These are phyloP conservation scores for Lathyrus aphaca DNA, from an alignment of 306 rosid genomes.

Conservation along the genomic window DNA sequence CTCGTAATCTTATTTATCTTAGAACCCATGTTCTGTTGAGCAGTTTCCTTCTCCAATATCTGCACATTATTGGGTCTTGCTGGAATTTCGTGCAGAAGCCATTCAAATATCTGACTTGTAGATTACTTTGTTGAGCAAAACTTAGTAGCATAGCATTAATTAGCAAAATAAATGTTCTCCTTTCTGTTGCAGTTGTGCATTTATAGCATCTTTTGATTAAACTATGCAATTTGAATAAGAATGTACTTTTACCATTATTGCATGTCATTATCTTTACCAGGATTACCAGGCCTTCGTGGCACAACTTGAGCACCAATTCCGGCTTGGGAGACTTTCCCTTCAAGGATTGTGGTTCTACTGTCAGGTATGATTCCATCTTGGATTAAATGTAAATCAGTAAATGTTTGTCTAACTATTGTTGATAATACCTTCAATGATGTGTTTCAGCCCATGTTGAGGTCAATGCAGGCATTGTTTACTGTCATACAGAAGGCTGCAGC, in stretches of 20 bases:
- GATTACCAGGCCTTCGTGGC: constrained; percentile 99
- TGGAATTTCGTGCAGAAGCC: constrained; percentile 1
- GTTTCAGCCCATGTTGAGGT: constrained; percentile 90
- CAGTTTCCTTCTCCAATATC: not conserved
- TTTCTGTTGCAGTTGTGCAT: constrained; percentile 19
- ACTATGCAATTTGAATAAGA: constrained; percentile 35
- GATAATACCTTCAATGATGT: constrained; percentile 31
- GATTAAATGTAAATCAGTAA: constrained; percentile 27
- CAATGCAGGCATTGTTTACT: constrained; percentile 81
- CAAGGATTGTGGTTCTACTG: constrained; percentile 99
- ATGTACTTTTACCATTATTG: constrained; percentile 26
- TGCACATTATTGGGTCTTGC: not conserved
- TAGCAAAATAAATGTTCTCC: not conserved
- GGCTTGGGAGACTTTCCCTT: constrained; percentile 86
- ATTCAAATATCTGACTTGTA: constrained; percentile 11
- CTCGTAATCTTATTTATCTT: not conserved
- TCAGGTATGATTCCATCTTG: constrained; percentile 63
- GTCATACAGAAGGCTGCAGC: constrained; percentile 81
- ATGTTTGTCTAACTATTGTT: constrained; percentile 38
- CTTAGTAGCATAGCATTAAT: constrained; percentile 25
- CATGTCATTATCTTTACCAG: constrained; percentile 48
- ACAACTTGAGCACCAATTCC: constrained; percentile 96
- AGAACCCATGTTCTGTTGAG: not conserved
- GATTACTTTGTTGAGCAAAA: constrained; percentile 20
- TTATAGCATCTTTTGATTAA: constrained; percentile 25